A percentile compares a stretch with the other conserved stretches of the same genome.
phyloP scores from a whole-genome alignment of 1,139 yeast species.

The Arxiozyma heterogenica region DNA sequence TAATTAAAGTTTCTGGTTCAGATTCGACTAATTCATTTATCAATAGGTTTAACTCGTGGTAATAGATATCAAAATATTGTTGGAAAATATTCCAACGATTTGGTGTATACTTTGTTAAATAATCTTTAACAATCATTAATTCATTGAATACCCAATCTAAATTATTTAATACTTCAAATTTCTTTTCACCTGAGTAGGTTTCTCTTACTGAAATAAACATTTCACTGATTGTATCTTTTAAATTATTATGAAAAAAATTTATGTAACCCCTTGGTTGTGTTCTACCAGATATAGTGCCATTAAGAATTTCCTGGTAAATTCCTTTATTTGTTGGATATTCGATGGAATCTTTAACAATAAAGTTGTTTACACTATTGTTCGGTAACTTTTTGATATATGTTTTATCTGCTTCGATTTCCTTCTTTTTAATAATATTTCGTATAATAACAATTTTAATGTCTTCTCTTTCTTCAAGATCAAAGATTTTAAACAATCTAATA shows the following conservation, averaged over 20 bases:
- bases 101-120: conserved; percentile 55
- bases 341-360: neutral
- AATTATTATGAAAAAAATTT: conserved; percentile 50
- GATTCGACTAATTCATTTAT: conserved; percentile 53
- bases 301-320: conserved; percentile 31
- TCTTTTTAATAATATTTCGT: conserved; percentile 36
- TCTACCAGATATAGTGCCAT: conserved; percentile 36
- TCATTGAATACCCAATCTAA: conserved; percentile 84
- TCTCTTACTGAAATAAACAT: conserved; percentile 58
- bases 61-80: conserved; percentile 59
- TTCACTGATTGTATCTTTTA: conserved; percentile 53
- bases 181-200: conserved; percentile 43
- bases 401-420: conserved; percentile 29
- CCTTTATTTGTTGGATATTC: conserved; percentile 26
- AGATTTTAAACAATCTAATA: conserved; percentile 61
- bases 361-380: conserved; percentile 6
- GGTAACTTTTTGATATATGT: conserved; percentile 25
- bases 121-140: conserved; percentile 52
- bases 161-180: conserved; percentile 55
- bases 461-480: conserved; percentile 72
- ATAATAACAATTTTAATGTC: conserved; percentile 57
- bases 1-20: conserved; percentile 66
- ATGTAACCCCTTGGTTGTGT: conserved; percentile 53
- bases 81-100: conserved; percentile 61
- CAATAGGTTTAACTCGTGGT: conserved; percentile 52